Percentiles rank a stretch among this genome's conserved stretches.
phyloP scores from a whole-genome alignment of 352 stramenopile species.

The Pythium grandisporangium region DNA sequence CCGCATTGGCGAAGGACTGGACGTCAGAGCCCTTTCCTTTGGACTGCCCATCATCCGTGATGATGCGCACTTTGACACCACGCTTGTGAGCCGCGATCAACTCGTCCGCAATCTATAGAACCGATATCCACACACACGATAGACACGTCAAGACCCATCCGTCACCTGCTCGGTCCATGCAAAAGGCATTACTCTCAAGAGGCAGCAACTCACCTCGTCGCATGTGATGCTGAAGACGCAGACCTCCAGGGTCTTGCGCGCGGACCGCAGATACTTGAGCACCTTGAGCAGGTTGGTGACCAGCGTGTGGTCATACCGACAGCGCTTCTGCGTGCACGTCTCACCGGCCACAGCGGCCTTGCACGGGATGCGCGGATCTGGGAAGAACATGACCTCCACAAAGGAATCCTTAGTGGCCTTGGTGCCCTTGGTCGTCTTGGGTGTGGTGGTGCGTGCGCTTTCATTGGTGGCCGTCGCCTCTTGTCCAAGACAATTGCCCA shows the following conservation, averaged over 20 bases:
- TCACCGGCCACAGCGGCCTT: constrained; percentile 33
- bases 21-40: constrained; percentile 56
- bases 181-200: too few species aligned
- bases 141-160: too few species aligned
- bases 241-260: constrained; percentile 47
- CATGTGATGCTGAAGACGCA: constrained; percentile 73
- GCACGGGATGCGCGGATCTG: constrained; percentile 51
- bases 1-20: constrained; percentile 63
- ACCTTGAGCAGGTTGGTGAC: constrained; percentile 48
- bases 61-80: constrained; percentile 43
- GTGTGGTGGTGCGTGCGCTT: too few species aligned
- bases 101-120: constrained; percentile 41
- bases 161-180: too few species aligned
- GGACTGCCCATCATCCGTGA: constrained; percentile 55
- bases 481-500: constrained; percentile 53
- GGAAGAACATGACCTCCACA: constrained; percentile 67
- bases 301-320: constrained; percentile 51
- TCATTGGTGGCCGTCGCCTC: not conserved
- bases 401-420: constrained; percentile 34
- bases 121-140: too few species aligned
- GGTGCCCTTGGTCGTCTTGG: constrained; percentile 2
- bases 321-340: constrained; percentile 55
- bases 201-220: constrained; percentile 28
- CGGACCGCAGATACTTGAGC: constrained; percentile 28
- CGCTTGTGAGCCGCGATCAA: constrained; percentile 44